Conservation (phyloP, 2,329 filamentous ascomycete species). For the Fusarium bulbicola region DNA sequence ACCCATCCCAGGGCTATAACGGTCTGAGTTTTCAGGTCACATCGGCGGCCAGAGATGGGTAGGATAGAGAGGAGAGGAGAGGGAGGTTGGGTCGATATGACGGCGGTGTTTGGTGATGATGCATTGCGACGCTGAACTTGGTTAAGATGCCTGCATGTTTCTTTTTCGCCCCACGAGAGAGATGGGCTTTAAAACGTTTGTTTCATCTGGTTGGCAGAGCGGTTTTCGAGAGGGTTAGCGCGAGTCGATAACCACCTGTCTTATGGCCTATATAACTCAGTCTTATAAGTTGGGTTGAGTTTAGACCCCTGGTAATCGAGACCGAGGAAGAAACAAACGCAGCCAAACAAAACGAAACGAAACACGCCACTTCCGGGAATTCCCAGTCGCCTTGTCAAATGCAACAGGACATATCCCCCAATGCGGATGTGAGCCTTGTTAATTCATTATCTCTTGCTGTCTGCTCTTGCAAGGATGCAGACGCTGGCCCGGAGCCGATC, state of each 20-base stretch:
- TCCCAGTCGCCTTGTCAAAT: slow-evolving; percentile 14
- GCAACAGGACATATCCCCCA: slow-evolving; percentile 26
- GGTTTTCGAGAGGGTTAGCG: slow-evolving; percentile 30
- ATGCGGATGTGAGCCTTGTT: slow-evolving; percentile 16
- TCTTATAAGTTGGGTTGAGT: slow-evolving; percentile 33
- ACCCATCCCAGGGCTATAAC: slow-evolving; percentile 33
- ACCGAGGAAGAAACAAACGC: slow-evolving; percentile 27
- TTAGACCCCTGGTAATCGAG: slow-evolving; percentile 21
- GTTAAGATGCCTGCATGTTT: slow-evolving; percentile 27
- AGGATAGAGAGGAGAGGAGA: background rate
- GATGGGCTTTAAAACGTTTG: slow-evolving; percentile 33
- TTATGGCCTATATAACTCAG: slow-evolving; percentile 42
- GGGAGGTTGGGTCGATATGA: slow-evolving; percentile 29
- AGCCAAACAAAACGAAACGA: slow-evolving; percentile 35
- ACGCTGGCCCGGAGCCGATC: slow-evolving; percentile 28
- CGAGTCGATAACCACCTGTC: slow-evolving; percentile 38
- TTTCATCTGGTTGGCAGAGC: slow-evolving; percentile 42
- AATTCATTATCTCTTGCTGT: background rate
- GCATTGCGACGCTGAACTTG: slow-evolving; percentile 40
- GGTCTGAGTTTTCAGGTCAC: slow-evolving; percentile 30
- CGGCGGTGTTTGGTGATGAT: slow-evolving; percentile 31
- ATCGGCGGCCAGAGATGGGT: slow-evolving; percentile 33
- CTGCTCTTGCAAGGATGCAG: slow-evolving; percentile 2
- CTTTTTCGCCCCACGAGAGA: slow-evolving; percentile 30
- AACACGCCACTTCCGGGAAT: slow-evolving; percentile 33